Evolutionary conservation across 306 rosid genomes (phyloP), one percentile per base, ranked within the genome.

Genomic region (Alnus rubra): DNA sequence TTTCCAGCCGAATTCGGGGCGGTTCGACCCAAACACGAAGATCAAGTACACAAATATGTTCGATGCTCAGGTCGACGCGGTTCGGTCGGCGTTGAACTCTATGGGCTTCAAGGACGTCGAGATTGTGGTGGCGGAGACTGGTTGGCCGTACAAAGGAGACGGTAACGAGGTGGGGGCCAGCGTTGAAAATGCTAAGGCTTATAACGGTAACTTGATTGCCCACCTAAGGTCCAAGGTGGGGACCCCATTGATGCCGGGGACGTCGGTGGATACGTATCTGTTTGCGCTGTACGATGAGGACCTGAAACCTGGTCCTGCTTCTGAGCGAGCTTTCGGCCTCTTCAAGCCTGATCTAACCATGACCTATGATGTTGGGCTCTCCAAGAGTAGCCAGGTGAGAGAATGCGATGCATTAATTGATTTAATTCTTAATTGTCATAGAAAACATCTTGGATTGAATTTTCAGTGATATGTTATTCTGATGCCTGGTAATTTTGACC

Each of bases 81-180:
- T 96, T 35, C 84, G 88, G 23, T 91, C 99, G 37, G 99, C 99
- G 0, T 79, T 96, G 91, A 86, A 93, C 82, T 85, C 98, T 0
- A 2, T 87, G 90, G 98, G 99, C 0, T 89, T 84, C 84, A 87
- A 90, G 86, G 77, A 84, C 9, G 92, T 96, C 37, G 98, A 96
- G 79, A 96, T 93, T 31, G 92, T 96, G 80, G 98, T 96, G 16
- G 99, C 98, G 0, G 99, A 96, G 87, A 96, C 99, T 1, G 99
- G 99, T 4, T 96, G 99, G 99, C 98, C 99, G 4, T 96, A 96
- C 90, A 91, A 93, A 75, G 99, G 98, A 49, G 98, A 96, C 62
- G n/a, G 30, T 78, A 65, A 89, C 30, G 99, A 96, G 87, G 97
- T 86, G 39, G 99, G 98, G 9, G 82, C 96, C 0, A 89, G 98